Conservation (phyloP, 768 basidiomycete species). For the Lactifluus pinguis region DNA sequence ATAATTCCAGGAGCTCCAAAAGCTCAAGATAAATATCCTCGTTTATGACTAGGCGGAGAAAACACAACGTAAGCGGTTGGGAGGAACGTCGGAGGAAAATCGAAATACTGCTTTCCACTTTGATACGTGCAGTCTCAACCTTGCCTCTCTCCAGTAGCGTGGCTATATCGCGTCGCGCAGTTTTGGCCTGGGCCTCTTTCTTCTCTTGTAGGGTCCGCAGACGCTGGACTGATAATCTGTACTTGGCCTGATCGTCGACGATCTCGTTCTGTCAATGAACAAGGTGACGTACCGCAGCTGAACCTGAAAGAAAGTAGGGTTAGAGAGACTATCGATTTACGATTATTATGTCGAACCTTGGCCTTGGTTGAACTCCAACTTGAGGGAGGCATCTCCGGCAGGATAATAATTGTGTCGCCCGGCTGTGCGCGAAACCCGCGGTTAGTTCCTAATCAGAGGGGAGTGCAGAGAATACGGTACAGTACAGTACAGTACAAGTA, state of each 20-base stretch:
- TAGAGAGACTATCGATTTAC: not conserved
- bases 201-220: constrained; percentile 85
- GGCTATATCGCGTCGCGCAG: constrained; percentile 70
- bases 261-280: not conserved
- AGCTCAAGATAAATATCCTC: constrained; percentile 83
- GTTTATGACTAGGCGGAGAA: constrained; percentile 51
- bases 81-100: constrained; percentile 12
- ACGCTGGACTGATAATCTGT: constrained; percentile 76
- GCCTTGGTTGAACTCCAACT: constrained; percentile 55
- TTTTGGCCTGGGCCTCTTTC: constrained; percentile 77
- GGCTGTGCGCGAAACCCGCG: too few relatives aligned
- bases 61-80: constrained; percentile 4
- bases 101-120: constrained; percentile 66
- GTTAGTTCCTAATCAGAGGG: too few relatives aligned
- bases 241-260: not conserved
- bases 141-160: constrained; percentile 69
- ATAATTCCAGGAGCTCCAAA: constrained; percentile 86
- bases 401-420: too few relatives aligned
- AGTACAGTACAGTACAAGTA: too few relatives aligned
- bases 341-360: constrained; percentile 32
- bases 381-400: constrained; percentile 31
- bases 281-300: constrained; percentile 35
- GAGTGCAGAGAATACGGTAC: too few relatives aligned
- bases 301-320: constrained; percentile 28
- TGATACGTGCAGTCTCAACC: constrained; percentile 76